Conservation (phyloP, 495 filamentous ascomycete genomes). For the Penicillium chermesinum region DNA sequence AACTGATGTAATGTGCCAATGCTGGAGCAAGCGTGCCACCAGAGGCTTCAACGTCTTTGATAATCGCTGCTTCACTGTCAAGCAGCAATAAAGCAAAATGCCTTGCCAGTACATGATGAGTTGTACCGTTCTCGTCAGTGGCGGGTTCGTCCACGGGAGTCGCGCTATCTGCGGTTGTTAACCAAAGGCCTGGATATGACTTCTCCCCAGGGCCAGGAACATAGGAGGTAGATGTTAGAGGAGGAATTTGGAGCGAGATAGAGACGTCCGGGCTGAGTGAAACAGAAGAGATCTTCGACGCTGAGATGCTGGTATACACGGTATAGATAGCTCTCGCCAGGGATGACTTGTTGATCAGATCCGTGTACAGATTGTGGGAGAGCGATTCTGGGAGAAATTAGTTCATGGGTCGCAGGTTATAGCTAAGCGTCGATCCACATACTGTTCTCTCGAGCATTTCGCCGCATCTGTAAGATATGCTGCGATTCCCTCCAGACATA, state of each 20-base stretch:
- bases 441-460: slow-evolving; percentile 74
- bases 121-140: slow-evolving; percentile 47
- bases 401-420: not conserved
- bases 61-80: slow-evolving; percentile 74
- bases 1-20: slow-evolving; percentile 77
- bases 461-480: slow-evolving; percentile 68
- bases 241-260: slow-evolving; percentile 82
- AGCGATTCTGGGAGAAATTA: slow-evolving; percentile 28
- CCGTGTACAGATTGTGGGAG: slow-evolving; percentile 38
- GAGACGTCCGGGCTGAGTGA: slow-evolving; percentile 54
- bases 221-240: slow-evolving; percentile 67
- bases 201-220: slow-evolving; percentile 62
- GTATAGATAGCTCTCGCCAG: slow-evolving; percentile 78
- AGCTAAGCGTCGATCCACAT: slow-evolving; percentile 24
- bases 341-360: slow-evolving; percentile 70
- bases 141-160: slow-evolving; percentile 57
- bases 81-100: slow-evolving; percentile 84
- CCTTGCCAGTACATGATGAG: slow-evolving; percentile 61
- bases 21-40: slow-evolving; percentile 63
- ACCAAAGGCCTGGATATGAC: slow-evolving; percentile 66
- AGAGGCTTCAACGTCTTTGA: slow-evolving; percentile 76
- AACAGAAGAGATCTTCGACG: slow-evolving; percentile 73
- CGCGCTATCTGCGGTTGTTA: slow-evolving; percentile 79
- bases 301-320: slow-evolving; percentile 73
- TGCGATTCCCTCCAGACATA: slow-evolving; percentile 88